Percentiles rank a stretch among this genome's conserved stretches.
These are phyloP conservation scores for Cutaneotrichosporon dermatis DNA, from an alignment of 1,284 basidiomycete genomes.

Conservation along the genomic window DNA sequence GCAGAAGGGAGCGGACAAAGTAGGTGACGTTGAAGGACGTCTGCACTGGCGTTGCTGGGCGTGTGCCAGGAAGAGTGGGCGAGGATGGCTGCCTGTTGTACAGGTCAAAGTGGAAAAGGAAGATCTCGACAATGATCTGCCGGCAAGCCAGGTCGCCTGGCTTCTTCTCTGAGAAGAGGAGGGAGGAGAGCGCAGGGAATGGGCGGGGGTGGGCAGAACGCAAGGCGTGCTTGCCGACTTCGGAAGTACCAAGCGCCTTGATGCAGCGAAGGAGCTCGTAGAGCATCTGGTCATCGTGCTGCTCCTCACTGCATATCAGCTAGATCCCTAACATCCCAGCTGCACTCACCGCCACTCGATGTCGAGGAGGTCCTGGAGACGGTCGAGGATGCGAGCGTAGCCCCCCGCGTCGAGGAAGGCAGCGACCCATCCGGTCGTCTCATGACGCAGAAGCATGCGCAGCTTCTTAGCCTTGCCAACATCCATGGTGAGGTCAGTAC, in stretches of 20 bases:
- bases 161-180: slow-evolving; percentile 95
- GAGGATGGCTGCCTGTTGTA: slow-evolving; percentile 48
- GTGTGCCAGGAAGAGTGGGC: not conserved
- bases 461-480: slow-evolving; percentile 46
- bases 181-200: slow-evolving; percentile 70
- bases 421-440: slow-evolving; percentile 82
- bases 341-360: slow-evolving; percentile 85
- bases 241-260: slow-evolving; percentile 86
- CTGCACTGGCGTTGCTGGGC: not conserved
- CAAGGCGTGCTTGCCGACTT: slow-evolving; percentile 60
- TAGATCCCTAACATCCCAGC: too few relatives aligned
- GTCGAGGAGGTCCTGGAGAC: slow-evolving; percentile 86
- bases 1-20: slow-evolving; percentile 40
- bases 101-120: slow-evolving; percentile 75
- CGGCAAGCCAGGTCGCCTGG: slow-evolving; percentile 87
- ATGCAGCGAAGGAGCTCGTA: slow-evolving; percentile 90
- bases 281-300: slow-evolving; percentile 91
- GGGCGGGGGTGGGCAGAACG: slow-evolving; percentile 78
- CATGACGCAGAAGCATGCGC: slow-evolving; percentile 70
- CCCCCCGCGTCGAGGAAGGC: slow-evolving; percentile 81
- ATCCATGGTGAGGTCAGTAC: slow-evolving; percentile 44
- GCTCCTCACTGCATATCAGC: slow-evolving; percentile 69
- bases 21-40: slow-evolving; percentile 19
- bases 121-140: slow-evolving; percentile 82
- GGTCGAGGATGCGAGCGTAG: slow-evolving; percentile 73